Evolutionary conservation across 371 early-diverging fungal species (phyloP), one percentile per base, ranked within the genome.

Genomic region (Mortierella polycephala): DNA sequence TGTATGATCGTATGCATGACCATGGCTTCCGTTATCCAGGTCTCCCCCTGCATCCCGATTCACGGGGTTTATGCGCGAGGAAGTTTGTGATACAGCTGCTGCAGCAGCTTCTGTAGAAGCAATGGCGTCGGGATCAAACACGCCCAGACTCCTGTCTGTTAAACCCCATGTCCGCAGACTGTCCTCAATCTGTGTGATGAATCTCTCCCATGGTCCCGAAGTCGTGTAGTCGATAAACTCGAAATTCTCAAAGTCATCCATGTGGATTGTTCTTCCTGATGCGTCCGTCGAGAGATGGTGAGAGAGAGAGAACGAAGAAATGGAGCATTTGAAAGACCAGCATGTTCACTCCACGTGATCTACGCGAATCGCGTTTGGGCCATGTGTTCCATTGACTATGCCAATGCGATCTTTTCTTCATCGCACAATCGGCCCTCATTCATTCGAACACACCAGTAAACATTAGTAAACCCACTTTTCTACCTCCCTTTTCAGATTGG

Each of bases 191-290:
- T 72, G 72, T 30, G 72, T 72, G 56, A 79, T 79, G 73, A 79
- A 79, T 20, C 73, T 64, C 54, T 79, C 79, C 79, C 79, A 79
- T 65, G 73, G 73, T 47, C 79, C 73, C 16, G 79, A 68, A 10
- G 79, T 72, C 23, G 73, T 79, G 59, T 72, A 79, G 63, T 79
- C 79, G 65, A 79, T 79, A 30, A 79, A 79, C 67, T 79, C 79
- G 62, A 79, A 79, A 61, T 79, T 72, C 39, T 79, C 79, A 64
- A 76, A 76, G 62, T 76, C 76, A 53, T 76, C 76, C 76, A 76
- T 76, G 12, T 37, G 16, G 30, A 14, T 5, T n/a, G 57, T 20
- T 23, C 46, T 30, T 20, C 39, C 45, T 12, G 11, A 60, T 60
- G 45, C n/a, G n/a, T n/a, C n/a, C n/a, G n/a, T n/a, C n/a, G n/a